A percentile compares a stretch with the other conserved stretches of the same genome.
Evolutionary conservation across 2,329 filamentous ascomycete species (phyloP).

Genomic region (Trichoderma arundinaceum): DNA sequence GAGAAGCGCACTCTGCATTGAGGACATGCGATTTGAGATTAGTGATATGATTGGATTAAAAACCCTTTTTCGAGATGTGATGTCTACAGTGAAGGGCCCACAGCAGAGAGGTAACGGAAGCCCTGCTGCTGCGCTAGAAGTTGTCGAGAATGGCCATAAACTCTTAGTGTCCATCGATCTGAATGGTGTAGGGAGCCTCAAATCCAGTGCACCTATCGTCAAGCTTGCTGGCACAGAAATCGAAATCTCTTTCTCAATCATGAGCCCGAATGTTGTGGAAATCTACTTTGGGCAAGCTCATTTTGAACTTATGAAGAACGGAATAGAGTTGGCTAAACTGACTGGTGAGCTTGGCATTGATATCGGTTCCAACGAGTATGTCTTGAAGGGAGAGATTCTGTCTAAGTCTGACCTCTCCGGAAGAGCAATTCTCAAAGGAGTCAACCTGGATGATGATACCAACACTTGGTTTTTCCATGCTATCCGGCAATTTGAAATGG

Average conservation of each 20-base stretch:
- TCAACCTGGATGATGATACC: constrained; percentile 34
- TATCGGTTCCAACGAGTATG: constrained; percentile 38
- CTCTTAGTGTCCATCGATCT: constrained; percentile 40
- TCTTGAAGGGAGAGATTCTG: constrained; percentile 37
- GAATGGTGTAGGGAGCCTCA: constrained; percentile 39
- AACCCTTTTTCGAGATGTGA: constrained; percentile 43
- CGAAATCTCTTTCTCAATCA: constrained; percentile 37
- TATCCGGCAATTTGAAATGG: constrained; percentile 39
- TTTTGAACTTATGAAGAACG: constrained; percentile 43
- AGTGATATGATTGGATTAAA: constrained; percentile 40
- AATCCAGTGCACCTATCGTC: constrained; percentile 36
- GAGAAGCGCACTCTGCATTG: constrained; percentile 34
- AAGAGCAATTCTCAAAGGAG: constrained; percentile 38
- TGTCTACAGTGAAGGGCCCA: constrained; percentile 40
- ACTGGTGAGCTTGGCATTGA: constrained; percentile 41
- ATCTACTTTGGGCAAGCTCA: constrained; percentile 41
- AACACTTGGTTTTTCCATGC: constrained; percentile 40
- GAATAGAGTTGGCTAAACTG: constrained; percentile 39
- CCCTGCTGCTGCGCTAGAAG: constrained; percentile 37
- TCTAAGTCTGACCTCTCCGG: constrained; percentile 32
- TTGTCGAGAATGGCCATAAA: constrained; percentile 38
- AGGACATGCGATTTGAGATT: constrained; percentile 36
- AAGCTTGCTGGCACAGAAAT: constrained; percentile 34
- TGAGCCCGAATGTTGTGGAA: constrained; percentile 43
- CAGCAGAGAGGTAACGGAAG: not conserved